These are phyloP conservation scores for Acanthamoeba quina DNA, from an alignment of 208 protist species.

Conservation along the genomic window DNA sequence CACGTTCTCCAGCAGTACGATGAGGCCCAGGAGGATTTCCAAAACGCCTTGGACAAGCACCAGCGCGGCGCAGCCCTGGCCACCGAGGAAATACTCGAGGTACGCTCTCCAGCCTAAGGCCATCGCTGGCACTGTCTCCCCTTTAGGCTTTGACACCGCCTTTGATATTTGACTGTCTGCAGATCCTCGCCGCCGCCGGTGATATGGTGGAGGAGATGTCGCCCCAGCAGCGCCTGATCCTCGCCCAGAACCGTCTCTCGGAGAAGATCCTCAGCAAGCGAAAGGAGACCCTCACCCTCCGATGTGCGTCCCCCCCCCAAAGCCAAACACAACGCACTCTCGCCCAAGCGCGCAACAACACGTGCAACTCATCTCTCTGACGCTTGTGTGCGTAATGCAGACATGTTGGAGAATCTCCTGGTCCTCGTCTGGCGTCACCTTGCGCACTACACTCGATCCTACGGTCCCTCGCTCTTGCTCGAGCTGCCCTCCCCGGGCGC, in stretches of 20 bases:
- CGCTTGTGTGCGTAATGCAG: background rate
- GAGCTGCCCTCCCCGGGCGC: conserved; percentile 13
- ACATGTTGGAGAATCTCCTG: conserved; percentile 71
- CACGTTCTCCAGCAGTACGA: conserved; percentile 62
- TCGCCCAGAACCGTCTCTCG: conserved; percentile 67
- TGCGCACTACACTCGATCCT: conserved; percentile 38
- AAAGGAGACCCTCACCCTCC: conserved; percentile 54
- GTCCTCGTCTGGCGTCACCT: conserved; percentile 65
- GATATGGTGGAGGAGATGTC: conserved; percentile 52
- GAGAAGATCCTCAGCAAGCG: conserved; percentile 64
- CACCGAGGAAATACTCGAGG: conserved; percentile 69
- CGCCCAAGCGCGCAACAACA: background rate
- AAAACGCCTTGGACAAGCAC: conserved; percentile 57
- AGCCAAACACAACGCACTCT: background rate
- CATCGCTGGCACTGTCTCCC: too few species aligned
- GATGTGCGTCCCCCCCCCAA: background rate
- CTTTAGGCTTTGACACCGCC: background rate
- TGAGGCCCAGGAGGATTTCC: conserved; percentile 32
- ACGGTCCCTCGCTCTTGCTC: conserved; percentile 1
- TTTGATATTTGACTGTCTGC: background rate
- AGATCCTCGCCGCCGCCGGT: conserved; percentile 8
- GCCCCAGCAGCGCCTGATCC: conserved; percentile 47
- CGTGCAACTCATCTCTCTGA: too few species aligned
- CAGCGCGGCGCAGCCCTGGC: background rate
- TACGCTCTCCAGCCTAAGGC: background rate